phyloP scores from a whole-genome alignment of 2,329 filamentous ascomycete genomes.

The Diaporthe capsici region DNA sequence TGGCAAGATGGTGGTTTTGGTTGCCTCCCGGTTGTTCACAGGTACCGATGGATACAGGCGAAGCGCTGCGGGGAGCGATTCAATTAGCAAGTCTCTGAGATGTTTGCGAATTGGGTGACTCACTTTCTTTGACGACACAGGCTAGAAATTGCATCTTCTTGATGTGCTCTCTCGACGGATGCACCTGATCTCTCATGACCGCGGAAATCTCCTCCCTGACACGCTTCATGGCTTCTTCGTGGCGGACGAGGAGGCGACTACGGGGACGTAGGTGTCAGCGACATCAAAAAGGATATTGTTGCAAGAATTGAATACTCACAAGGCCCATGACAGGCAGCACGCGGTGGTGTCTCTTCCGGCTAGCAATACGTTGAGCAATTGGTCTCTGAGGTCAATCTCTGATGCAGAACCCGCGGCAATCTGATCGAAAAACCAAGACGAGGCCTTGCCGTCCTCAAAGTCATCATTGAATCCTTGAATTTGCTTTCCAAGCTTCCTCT shows the following conservation, averaged over 20 bases:
- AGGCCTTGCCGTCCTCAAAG: not conserved
- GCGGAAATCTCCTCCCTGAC: constrained; percentile 43
- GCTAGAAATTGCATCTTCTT: constrained; percentile 41
- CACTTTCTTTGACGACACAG: constrained; percentile 42
- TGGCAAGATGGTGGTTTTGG: constrained; percentile 51
- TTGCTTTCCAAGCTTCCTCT: not conserved
- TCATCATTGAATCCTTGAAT: not conserved
- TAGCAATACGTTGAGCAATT: constrained; percentile 45
- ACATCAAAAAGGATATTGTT: not conserved
- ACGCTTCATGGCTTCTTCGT: constrained; percentile 42
- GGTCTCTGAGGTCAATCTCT: constrained; percentile 40
- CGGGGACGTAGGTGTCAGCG: not conserved
- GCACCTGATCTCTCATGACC: constrained; percentile 41
- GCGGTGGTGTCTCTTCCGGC: constrained; percentile 46
- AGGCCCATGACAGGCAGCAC: constrained; percentile 46
- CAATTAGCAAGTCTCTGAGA: not conserved
- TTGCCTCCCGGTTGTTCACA: constrained; percentile 49
- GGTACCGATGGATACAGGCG: constrained; percentile 53
- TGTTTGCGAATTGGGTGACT: not conserved
- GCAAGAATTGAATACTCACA: constrained; percentile 19
- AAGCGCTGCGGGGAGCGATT: constrained; percentile 40
- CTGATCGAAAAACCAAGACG: not conserved
- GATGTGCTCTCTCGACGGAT: not conserved
- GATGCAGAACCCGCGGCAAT: not conserved
- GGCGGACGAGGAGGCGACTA: constrained; percentile 43